These are phyloP conservation scores for Echria macrotheca DNA, from an alignment of 495 filamentous ascomycete species.

Conservation along the genomic window DNA sequence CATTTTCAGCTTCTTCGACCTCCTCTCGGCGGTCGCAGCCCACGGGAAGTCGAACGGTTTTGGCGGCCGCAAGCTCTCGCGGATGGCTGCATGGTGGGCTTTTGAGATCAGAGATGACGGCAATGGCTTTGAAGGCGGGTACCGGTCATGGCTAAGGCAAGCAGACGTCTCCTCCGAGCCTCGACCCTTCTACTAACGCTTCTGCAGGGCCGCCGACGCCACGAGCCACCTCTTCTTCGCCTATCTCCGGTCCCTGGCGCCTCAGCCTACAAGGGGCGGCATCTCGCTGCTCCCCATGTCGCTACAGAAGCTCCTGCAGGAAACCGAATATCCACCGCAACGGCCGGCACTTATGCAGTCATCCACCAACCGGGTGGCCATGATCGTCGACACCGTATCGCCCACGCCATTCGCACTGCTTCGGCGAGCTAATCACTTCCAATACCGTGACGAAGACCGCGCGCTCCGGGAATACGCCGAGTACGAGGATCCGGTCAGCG, in stretches of 20 bases:
- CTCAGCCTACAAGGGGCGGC: slow-evolving; percentile 64
- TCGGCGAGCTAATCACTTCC: slow-evolving; percentile 87
- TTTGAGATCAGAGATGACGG: slow-evolving; percentile 83
- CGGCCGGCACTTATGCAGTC: slow-evolving; percentile 72
- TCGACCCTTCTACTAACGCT: slow-evolving; percentile 22
- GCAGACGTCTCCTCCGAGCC: neutral
- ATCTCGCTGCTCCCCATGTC: slow-evolving; percentile 85
- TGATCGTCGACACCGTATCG: slow-evolving; percentile 95
- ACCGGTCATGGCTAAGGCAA: slow-evolving; percentile 68
- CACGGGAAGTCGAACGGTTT: slow-evolving; percentile 92
- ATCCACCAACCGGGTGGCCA: slow-evolving; percentile 80
- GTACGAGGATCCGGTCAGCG: slow-evolving; percentile 83
- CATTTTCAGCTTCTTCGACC: slow-evolving; percentile 94
- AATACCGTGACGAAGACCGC: slow-evolving; percentile 83
- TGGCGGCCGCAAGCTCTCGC: slow-evolving; percentile 86
- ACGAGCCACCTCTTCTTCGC: slow-evolving; percentile 97
- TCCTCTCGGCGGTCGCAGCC: slow-evolving; percentile 70
- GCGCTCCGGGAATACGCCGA: slow-evolving; percentile 77
- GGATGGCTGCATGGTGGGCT: slow-evolving; percentile 98
- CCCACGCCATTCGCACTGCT: slow-evolving; percentile 90
- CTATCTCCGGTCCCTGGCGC: slow-evolving; percentile 84
- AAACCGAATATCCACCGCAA: slow-evolving; percentile 91
- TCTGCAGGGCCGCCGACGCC: slow-evolving; percentile 78
- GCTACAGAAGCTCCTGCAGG: slow-evolving; percentile 80
- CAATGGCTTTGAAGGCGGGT: slow-evolving; percentile 94